Percentiles rank a stretch among this genome's conserved stretches.
These are phyloP conservation scores for Volvox carteri DNA, from an alignment of 163 green algal species.

Conservation along the genomic window DNA sequence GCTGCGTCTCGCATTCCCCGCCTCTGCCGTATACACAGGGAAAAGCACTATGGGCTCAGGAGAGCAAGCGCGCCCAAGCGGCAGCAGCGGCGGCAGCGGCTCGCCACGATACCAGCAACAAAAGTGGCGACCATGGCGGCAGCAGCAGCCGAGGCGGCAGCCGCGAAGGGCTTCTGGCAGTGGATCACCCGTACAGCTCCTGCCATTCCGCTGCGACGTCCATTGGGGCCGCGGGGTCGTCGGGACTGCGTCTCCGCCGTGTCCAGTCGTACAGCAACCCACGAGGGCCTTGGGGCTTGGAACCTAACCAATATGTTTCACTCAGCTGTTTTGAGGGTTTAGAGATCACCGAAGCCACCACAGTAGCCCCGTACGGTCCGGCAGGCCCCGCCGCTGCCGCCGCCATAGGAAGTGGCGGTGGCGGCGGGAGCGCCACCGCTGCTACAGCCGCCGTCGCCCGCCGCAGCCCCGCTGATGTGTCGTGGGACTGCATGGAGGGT, in stretches of 20 bases:
- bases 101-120: neutral
- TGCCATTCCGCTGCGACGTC: neutral
- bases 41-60: neutral
- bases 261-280: neutral
- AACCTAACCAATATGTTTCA: neutral
- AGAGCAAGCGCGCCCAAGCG: neutral
- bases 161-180: neutral
- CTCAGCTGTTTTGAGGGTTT: neutral
- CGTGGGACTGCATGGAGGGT: neutral
- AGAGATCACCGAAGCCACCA: too few relatives aligned
- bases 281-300: neutral
- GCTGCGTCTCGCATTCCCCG: too few relatives aligned
- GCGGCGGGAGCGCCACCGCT: neutral
- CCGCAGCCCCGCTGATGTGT: neutral
- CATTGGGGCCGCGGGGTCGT: too few relatives aligned
- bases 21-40: neutral
- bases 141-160: neutral
- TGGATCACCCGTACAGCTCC: neutral
- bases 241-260: neutral
- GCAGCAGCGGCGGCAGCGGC: neutral
- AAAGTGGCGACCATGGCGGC: neutral
- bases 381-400: too few relatives aligned
- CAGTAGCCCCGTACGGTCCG: too few relatives aligned
- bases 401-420: neutral
- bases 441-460: neutral